Evolutionary conservation across 1,284 basidiomycete genomes (phyloP).

Genomic region (Naganishia sp.): DNA sequence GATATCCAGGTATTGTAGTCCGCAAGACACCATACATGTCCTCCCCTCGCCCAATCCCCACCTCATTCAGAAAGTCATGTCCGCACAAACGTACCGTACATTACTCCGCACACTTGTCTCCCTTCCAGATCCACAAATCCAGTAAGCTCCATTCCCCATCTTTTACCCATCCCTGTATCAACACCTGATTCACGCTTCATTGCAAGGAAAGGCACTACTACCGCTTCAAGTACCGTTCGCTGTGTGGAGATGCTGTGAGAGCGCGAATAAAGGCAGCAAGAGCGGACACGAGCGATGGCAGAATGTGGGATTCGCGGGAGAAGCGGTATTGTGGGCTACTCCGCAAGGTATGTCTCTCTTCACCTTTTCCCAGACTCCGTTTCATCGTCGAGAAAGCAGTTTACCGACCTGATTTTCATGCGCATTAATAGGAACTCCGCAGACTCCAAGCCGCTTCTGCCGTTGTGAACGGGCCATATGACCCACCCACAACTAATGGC

Average conservation of each 20-base stretch:
- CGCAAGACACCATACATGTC: background rate
- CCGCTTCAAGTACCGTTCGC: background rate
- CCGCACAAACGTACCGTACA: constrained; percentile 5
- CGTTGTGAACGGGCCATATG: background rate
- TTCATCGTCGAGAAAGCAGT: too few species aligned
- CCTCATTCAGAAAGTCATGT: background rate
- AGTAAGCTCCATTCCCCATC: constrained; percentile 1
- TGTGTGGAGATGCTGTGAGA: background rate
- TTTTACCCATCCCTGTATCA: background rate
- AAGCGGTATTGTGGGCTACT: constrained; percentile 4
- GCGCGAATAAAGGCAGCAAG: too few species aligned
- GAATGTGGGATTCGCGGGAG: background rate
- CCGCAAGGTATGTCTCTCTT: background rate
- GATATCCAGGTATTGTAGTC: too few species aligned
- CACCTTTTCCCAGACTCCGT: too few species aligned
- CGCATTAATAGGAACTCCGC: background rate
- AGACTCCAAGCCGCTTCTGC: background rate
- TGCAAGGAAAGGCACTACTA: constrained; percentile 7
- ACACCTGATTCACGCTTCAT: background rate
- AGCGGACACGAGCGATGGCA: too few species aligned
- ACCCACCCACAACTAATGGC: background rate
- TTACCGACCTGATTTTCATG: background rate
- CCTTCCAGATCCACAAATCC: constrained; percentile 18
- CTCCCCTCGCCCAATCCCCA: background rate
- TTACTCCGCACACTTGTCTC: constrained; percentile 1